A percentile compares a stretch with the other conserved stretches of the same genome.
These are phyloP conservation scores for Backusella liffmaniae DNA, from an alignment of 192 early-diverging fungal species.

Conservation along the genomic window DNA sequence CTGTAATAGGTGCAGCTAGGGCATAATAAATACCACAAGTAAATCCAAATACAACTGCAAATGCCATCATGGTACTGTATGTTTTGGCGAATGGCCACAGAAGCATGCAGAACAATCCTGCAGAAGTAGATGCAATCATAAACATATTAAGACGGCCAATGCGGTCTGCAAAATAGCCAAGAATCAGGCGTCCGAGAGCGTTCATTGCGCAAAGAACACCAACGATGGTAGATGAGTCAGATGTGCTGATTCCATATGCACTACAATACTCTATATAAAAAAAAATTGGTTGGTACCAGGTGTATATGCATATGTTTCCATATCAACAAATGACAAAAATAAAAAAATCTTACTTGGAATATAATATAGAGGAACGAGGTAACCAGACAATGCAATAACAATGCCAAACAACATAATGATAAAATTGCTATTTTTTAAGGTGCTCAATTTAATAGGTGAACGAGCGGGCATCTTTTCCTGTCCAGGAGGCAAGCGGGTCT, in stretches of 20 bases:
- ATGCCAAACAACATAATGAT: constrained; percentile 25
- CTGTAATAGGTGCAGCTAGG: constrained; percentile 34
- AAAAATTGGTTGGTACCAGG: not conserved
- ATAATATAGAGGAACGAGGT: constrained; percentile 42
- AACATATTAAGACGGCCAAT: constrained; percentile 34
- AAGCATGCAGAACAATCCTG: constrained; percentile 23
- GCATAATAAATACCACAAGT: constrained; percentile 32
- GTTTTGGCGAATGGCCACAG: constrained; percentile 31
- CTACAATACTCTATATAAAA: constrained; percentile 21
- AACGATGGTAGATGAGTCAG: constrained; percentile 18
- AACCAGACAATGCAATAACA: constrained; percentile 37
- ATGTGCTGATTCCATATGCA: constrained; percentile 13
- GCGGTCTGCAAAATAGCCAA: constrained; percentile 27
- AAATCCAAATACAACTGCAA: constrained; percentile 32
- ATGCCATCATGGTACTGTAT: constrained; percentile 27
- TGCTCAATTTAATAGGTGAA: constrained; percentile 14
- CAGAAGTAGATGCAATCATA: constrained; percentile 9
- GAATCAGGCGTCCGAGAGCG: constrained; percentile 21
- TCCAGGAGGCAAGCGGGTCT: constrained; percentile 18
- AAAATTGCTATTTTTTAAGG: constrained; percentile 34
- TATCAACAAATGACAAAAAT: not conserved
- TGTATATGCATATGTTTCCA: not conserved
- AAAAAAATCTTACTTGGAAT: constrained; percentile 31
- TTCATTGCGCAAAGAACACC: constrained; percentile 30
- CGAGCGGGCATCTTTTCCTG: not conserved